Base-by-base conservation (phyloP, 257 asterid species). In the Lithospermum erythrorhizon region DNA sequence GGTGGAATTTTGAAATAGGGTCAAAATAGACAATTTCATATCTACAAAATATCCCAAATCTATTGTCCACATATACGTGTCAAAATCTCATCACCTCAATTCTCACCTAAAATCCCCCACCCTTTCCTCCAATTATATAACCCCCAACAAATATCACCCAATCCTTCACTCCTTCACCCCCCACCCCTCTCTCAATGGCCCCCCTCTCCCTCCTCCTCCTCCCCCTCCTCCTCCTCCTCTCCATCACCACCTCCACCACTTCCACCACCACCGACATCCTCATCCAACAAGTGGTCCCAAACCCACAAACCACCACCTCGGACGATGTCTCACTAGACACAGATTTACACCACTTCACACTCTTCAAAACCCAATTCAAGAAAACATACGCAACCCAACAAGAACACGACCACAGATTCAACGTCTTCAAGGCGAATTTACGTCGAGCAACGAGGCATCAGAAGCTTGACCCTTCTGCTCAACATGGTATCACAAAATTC, bases 401-500 rank as follows among this genome's bases (percentile, higher is more conserved):
- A 70, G 97, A 89, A 77, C 95, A 89, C 67, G 97, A 86, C 6
- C 63, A 81, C 71, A 67, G 95, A 61, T 82, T 89, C 61, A 64
- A 76, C 35, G 94, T 86, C 3, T 86, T 89, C 68, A 89, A 86
- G 71, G 79, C 89, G 41, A 86, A 86, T 78, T 74, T 86, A 25
- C 93, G 79, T 76, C 95, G 87, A 3, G 91, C 95, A 0, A 78
- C 55, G 81, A 80, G 90, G 52, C 80, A 81, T 69, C 94, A 89
- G 95, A 75, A 82, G 13, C 77, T 84, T 53, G 95, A 84, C 59
- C 87, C 97, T 11, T 41, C 97, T 37, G 95, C 95, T 22, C 82
- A 71, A 59, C 97, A 89, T 76, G 97, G 97, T 58, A 83, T 89
- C 60, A 89, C 95, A 13, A 78, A 76, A 17, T 89, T 86, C 82